Conservation (phyloP, 1,284 basidiomycete species). For the Microbotryomycetes sp. region DNA sequence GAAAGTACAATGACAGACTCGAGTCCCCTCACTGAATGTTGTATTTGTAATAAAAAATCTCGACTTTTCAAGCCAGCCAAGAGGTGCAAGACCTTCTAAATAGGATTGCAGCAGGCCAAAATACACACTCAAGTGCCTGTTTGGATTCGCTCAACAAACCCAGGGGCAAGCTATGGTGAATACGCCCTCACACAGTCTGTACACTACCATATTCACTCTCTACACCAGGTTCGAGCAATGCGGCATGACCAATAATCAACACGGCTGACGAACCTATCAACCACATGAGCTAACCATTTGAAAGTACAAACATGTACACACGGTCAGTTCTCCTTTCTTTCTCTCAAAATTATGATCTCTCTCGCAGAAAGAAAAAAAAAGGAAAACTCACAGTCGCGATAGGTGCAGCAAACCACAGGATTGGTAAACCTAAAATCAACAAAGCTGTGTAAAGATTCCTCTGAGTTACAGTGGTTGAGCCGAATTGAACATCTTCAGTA, state of each 20-base stretch:
- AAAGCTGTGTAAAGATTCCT: slow-evolving; percentile 46
- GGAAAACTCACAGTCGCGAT: background rate
- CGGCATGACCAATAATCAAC: slow-evolving; percentile 60
- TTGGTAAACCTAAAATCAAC: slow-evolving; percentile 41
- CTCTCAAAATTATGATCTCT: background rate
- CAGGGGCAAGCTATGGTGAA: too few species aligned
- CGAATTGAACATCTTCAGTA: slow-evolving; percentile 71
- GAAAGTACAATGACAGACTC: background rate
- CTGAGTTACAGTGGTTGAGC: slow-evolving; percentile 70
- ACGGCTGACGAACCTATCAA: slow-evolving; percentile 43
- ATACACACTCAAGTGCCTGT: too few species aligned
- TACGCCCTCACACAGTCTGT: slow-evolving; percentile 42
- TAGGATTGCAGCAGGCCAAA: background rate
- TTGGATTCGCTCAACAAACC: too few species aligned
- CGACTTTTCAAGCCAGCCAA: too few species aligned
- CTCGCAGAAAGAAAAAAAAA: background rate
- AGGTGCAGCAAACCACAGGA: slow-evolving; percentile 30
- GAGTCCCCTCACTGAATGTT: background rate
- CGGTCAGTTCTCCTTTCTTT: background rate
- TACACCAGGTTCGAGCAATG: slow-evolving; percentile 76
- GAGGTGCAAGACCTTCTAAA: too few species aligned
- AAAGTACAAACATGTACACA: background rate
- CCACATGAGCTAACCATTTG: slow-evolving; percentile 39
- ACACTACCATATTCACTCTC: slow-evolving; percentile 80
- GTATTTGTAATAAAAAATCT: too few species aligned